These are phyloP conservation scores for Pichiaceae sp. DNA, from an alignment of 1,139 yeast species.

Conservation along the genomic window DNA sequence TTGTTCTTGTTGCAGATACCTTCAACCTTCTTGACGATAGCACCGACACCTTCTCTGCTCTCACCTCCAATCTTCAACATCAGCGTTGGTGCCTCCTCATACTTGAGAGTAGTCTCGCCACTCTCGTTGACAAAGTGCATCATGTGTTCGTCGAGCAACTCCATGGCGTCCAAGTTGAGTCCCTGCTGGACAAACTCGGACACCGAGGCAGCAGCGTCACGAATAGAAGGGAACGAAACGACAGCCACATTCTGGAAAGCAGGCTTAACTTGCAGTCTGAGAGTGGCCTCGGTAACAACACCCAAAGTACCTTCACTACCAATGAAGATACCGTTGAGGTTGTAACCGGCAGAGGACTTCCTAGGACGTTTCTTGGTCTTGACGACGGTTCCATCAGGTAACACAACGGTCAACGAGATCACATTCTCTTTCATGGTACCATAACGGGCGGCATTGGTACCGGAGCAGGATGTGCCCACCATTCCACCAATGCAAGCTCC, in stretches of 20 bases:
- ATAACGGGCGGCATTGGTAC: constrained; percentile 71
- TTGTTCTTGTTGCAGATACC: constrained; percentile 43
- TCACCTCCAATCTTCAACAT: constrained; percentile 72
- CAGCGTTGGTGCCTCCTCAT: constrained; percentile 73
- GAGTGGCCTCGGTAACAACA: constrained; percentile 64
- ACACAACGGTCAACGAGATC: constrained; percentile 61
- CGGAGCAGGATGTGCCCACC: constrained; percentile 70
- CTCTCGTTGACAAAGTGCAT: constrained; percentile 56
- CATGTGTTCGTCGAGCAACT: constrained; percentile 59
- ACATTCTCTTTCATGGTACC: constrained; percentile 77
- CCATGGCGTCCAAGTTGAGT: constrained; percentile 61
- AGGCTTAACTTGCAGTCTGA: constrained; percentile 61
- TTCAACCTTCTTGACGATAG: constrained; percentile 47
- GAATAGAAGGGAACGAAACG: constrained; percentile 50
- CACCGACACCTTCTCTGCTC: constrained; percentile 40
- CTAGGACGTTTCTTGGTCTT: constrained; percentile 69
- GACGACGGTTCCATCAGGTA: constrained; percentile 72
- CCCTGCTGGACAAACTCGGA: constrained; percentile 51
- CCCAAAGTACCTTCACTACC: constrained; percentile 80
- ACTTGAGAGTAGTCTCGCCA: constrained; percentile 50
- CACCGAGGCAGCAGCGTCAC: constrained; percentile 60
- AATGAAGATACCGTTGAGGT: constrained; percentile 54
- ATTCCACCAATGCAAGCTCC: constrained; percentile 75
- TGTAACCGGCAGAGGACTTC: constrained; percentile 74
- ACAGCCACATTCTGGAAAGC: constrained; percentile 57